Base-by-base conservation (phyloP, 2,329 filamentous ascomycete species). In the Helminthosporium solani region DNA sequence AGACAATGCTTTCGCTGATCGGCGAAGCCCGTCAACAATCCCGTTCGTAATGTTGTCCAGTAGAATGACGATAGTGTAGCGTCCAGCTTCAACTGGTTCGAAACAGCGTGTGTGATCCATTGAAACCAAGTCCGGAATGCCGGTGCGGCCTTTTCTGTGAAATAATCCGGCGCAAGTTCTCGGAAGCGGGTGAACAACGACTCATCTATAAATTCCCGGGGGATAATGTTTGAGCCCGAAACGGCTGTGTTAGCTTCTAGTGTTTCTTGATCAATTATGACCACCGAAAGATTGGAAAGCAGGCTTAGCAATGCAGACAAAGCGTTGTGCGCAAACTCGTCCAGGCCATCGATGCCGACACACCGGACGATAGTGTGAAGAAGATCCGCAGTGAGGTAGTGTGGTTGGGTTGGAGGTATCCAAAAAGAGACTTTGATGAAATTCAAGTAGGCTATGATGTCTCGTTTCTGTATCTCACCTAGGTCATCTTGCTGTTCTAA, bases 1-100 rank as follows among this genome's bases (percentile, higher is more conserved):
- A 78, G 68, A 50, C 72, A 73, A 42, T 70, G 70, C 45, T 77
- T 77, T 11, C 73, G 70, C 44, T 74, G 68, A 52, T 78, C 75
- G 4, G 66, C 65, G 45, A 73, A 72, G 7, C 75, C 75, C 16
- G 58, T 50, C n/a, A 70, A 54, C 9, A 77, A 57, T 2, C 73
- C 74, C 4, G 49, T 40, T 14, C 66, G 64, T 1, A 77, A 44
- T 15, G 59, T 55, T 2, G 53, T 42, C 75, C 75, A 77, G 44
- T 77, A 77, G 1, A 58, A 21, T 19, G 64, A 58, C 6, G 63
- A 45, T 14, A 59, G 47, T 2, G 71, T 19, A 4, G 55, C 61
- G n/a, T 58, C 38, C 7, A 57, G 43, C 2, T 57, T 45, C 5
- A 61, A 33, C 2, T 54, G 52, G 38, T 52, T 50, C 2, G 40